phyloP scores from a whole-genome alignment of 2,329 filamentous ascomycete genomes.

The Parastagonospora nodorum region DNA sequence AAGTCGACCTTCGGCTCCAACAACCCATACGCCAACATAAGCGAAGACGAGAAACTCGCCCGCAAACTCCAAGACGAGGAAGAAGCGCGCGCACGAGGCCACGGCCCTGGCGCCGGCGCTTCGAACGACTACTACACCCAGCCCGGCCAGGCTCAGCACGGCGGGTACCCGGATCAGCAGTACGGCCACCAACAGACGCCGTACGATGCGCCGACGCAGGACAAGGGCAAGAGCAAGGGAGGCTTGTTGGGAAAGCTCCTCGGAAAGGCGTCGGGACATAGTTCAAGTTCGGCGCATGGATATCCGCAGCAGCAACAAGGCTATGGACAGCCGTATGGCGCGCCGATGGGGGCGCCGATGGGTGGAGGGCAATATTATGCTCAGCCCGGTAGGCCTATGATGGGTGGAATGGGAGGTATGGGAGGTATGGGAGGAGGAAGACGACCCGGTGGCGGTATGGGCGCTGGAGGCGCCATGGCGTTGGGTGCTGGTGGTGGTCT shows the following conservation, averaged over 20 bases:
- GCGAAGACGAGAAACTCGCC: conserved; percentile 75
- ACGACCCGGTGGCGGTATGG: conserved; percentile 58
- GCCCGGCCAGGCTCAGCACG: not conserved
- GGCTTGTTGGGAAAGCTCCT: conserved; percentile 59
- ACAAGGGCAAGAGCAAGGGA: conserved; percentile 48
- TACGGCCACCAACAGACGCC: conserved; percentile 16
- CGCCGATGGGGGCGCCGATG: conserved; percentile 22
- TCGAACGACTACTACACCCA: conserved; percentile 55
- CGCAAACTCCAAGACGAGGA: conserved; percentile 83
- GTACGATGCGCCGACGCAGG: conserved; percentile 17
- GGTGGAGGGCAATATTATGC: conserved; percentile 42
- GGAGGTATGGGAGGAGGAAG: conserved; percentile 43
- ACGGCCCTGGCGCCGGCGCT: conserved; percentile 45
- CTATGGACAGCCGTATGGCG: conserved; percentile 26
- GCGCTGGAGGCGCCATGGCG: conserved; percentile 74
- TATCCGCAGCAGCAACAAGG: conserved; percentile 37
- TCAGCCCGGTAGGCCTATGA: conserved; percentile 39
- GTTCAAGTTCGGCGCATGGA: conserved; percentile 45
- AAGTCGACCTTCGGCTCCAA: conserved; percentile 60
- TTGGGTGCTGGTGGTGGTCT: conserved; percentile 82
- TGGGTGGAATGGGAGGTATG: conserved; percentile 26
- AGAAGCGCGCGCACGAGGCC: conserved; percentile 61
- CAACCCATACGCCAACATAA: conserved; percentile 68
- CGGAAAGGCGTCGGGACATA: conserved; percentile 47
- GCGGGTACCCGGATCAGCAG: conserved; percentile 8